Percentiles rank a stretch among this genome's conserved stretches.
These are phyloP conservation scores for Myochromella boudieri DNA, from an alignment of 768 basidiomycete species.

Conservation along the genomic window DNA sequence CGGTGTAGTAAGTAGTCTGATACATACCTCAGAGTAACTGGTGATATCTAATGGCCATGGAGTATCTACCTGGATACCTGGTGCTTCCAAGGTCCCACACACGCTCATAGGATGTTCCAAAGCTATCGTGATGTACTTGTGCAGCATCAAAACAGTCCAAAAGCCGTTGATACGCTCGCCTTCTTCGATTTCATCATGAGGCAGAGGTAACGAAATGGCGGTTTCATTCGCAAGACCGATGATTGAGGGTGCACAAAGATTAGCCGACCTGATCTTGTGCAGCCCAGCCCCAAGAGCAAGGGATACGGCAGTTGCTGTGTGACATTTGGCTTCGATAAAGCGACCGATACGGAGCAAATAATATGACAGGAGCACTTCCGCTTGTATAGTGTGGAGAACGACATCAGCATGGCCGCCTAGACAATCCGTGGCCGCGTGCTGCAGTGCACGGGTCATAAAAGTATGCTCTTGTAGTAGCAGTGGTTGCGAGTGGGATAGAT, in stretches of 20 bases:
- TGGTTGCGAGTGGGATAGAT: conserved; percentile 44
- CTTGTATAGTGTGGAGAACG: conserved; percentile 56
- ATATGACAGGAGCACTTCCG: conserved; percentile 62
- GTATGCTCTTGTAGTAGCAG: conserved; percentile 40
- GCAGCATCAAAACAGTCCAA: conserved; percentile 61
- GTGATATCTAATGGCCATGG: conserved; percentile 51
- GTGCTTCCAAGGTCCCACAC: conserved; percentile 52
- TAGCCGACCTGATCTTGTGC: conserved; percentile 43
- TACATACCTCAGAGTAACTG: conserved; percentile 36
- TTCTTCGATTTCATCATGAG: conserved; percentile 51
- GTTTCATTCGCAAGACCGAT: conserved; percentile 40
- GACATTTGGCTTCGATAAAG: conserved; percentile 60
- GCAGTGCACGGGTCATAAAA: conserved; percentile 50
- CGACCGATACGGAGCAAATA: conserved; percentile 64
- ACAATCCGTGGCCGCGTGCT: conserved; percentile 44
- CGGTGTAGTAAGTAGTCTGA: conserved; percentile 2
- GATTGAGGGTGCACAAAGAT: conserved; percentile 32
- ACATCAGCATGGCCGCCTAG: conserved; percentile 47
- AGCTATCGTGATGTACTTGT: conserved; percentile 55
- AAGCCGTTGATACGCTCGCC: conserved; percentile 68
- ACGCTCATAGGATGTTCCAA: conserved; percentile 54
- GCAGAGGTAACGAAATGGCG: conserved; percentile 41
- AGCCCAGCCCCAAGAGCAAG: conserved; percentile 47
- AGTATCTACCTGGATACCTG: conserved; percentile 49
- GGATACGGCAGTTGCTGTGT: conserved; percentile 51